Percentiles rank a stretch among this genome's conserved stretches.
These are phyloP conservation scores for Russula lepida DNA, from an alignment of 768 basidiomycete species.

Conservation along the genomic window DNA sequence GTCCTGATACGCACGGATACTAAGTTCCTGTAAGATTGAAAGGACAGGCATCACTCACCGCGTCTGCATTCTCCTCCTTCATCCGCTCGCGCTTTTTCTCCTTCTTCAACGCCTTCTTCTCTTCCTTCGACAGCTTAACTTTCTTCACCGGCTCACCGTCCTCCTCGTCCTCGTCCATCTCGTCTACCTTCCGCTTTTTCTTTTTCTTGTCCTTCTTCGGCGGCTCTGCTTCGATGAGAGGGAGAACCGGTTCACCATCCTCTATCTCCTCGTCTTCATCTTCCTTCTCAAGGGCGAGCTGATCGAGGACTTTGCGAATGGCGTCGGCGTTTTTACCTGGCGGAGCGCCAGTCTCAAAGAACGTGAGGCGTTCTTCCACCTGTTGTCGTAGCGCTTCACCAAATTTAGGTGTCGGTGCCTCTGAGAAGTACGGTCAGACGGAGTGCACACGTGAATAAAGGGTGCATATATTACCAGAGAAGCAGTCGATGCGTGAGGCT, in stretches of 20 bases:
- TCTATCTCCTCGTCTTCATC: conserved; percentile 41
- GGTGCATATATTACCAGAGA: conserved; percentile 48
- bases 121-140: conserved; percentile 72
- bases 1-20: conserved; percentile 24
- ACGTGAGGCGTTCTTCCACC: conserved; percentile 90
- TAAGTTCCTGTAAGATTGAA: background rate
- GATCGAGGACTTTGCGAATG: conserved; percentile 82
- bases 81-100: conserved; percentile 55
- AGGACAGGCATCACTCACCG: conserved; percentile 27
- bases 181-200: conserved; percentile 64
- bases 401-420: conserved; percentile 83
- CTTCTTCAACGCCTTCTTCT: conserved; percentile 80
- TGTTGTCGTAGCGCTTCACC: conserved; percentile 90
- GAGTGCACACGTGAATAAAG: background rate
- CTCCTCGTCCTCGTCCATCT: conserved; percentile 58
- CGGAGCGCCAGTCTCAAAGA: conserved; percentile 87
- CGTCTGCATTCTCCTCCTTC: conserved; percentile 39
- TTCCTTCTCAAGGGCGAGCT: conserved; percentile 59
- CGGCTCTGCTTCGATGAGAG: conserved; percentile 45
- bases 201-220: conserved; percentile 30
- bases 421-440: conserved; percentile 29
- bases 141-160: conserved; percentile 56
- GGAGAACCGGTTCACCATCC: conserved; percentile 45
- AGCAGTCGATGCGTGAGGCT: conserved; percentile 94
- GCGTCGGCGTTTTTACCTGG: conserved; percentile 88